Percentiles rank a stretch among this genome's conserved stretches.
These are phyloP conservation scores for Barnettozyma siamensis DNA, from an alignment of 805 yeast genomes.

Conservation along the genomic window DNA sequence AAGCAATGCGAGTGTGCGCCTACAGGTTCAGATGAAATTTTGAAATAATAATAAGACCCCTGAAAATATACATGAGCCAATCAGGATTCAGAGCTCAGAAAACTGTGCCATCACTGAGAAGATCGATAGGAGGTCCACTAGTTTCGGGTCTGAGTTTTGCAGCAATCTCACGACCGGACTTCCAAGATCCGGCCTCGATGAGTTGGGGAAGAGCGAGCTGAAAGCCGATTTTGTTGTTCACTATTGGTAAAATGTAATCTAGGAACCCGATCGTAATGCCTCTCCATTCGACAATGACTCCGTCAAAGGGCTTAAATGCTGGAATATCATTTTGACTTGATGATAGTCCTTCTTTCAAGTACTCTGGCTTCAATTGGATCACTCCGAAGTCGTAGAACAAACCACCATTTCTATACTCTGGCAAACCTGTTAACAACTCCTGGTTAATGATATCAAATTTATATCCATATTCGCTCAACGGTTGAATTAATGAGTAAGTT, in stretches of 20 bases:
- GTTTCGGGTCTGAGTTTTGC: constrained; percentile 40
- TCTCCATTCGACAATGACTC: constrained; percentile 64
- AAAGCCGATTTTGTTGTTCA: constrained; percentile 40
- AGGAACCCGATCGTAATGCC: constrained; percentile 52
- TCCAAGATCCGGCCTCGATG: constrained; percentile 68
- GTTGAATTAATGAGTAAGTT: constrained; percentile 52
- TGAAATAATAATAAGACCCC: not conserved
- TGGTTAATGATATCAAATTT: constrained; percentile 58
- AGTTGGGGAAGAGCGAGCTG: constrained; percentile 47
- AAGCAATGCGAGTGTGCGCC: not conserved
- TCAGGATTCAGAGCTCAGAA: constrained; percentile 35
- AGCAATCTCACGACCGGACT: constrained; percentile 58
- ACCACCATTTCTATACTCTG: constrained; percentile 78
- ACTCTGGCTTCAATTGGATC: constrained; percentile 40
- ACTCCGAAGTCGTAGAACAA: constrained; percentile 52
- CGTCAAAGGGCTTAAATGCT: constrained; percentile 47
- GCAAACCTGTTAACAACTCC: constrained; percentile 82
- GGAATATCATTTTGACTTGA: constrained; percentile 35
- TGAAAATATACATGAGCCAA: not conserved
- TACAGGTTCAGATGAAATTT: too few relatives aligned
- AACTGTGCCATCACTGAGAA: constrained; percentile 60
- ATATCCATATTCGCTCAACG: constrained; percentile 41
- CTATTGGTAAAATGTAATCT: constrained; percentile 45
- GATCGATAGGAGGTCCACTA: constrained; percentile 59
- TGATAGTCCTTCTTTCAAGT: constrained; percentile 32